Percentiles rank a stretch among this genome's conserved stretches.
These are phyloP conservation scores for Solanum appendiculatum DNA, from an alignment of 257 asterid species.

Conservation along the genomic window DNA sequence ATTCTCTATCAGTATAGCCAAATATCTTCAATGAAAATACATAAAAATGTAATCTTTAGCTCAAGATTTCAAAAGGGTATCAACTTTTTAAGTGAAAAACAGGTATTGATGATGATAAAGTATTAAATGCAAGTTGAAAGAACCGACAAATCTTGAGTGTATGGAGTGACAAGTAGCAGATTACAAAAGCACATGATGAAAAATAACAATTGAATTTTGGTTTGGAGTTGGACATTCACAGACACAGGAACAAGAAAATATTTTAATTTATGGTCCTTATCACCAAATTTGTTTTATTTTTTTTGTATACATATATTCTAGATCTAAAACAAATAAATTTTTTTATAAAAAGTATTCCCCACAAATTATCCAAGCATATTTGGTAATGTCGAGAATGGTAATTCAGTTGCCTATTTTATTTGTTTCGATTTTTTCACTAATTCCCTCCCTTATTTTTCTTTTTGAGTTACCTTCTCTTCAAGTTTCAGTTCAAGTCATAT, in stretches of 20 bases:
- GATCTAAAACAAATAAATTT: background rate
- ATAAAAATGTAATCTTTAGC: background rate
- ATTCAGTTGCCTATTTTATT: background rate
- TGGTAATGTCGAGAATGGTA: background rate
- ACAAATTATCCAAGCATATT: background rate
- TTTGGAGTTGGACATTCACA: background rate
- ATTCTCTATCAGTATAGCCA: background rate
- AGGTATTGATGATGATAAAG: background rate
- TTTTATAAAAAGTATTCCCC: background rate
- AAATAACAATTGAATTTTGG: background rate
- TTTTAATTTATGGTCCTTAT: background rate
- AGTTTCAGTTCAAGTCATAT: too few species aligned
- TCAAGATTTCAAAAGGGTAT: background rate
- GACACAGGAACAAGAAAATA: background rate
- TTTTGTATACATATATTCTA: background rate
- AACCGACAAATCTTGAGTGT: background rate
- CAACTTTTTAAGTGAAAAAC: background rate
- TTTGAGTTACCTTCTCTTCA: too few species aligned
- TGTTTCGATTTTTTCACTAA: too few species aligned
- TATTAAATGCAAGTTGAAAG: background rate
- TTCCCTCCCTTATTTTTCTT: too few species aligned
- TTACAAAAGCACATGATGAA: background rate
- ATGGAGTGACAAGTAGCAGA: background rate
- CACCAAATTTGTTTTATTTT: background rate
- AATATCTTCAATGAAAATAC: background rate